Conservation (phyloP, 2,329 filamentous ascomycete species). For the Colletotrichum somersetense region DNA sequence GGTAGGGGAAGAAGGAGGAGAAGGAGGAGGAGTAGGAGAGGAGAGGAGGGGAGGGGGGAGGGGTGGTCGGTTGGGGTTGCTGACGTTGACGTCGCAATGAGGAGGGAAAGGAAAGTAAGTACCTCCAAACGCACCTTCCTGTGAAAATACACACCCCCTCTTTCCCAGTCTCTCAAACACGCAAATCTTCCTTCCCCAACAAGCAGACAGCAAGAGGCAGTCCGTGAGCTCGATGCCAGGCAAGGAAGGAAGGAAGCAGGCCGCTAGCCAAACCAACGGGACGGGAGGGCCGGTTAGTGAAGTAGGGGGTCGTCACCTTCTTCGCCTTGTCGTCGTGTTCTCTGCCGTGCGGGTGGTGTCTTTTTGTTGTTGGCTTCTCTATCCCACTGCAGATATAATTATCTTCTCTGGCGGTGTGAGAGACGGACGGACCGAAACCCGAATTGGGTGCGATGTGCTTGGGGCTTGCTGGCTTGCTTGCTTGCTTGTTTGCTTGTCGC, state of each 20-base stretch:
- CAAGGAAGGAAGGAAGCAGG: not conserved
- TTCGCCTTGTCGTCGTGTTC: constrained; percentile 2
- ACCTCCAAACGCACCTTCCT: constrained; percentile 5
- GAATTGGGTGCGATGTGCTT: not conserved
- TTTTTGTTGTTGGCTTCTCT: not conserved
- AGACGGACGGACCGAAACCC: not conserved
- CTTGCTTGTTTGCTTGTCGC: constrained; percentile 14
- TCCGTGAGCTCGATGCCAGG: constrained; percentile 12
- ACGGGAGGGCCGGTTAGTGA: constrained; percentile 23
- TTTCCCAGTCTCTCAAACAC: constrained; percentile 13
- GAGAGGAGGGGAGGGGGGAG: not conserved
- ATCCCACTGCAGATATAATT: constrained; percentile 1
- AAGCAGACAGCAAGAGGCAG: constrained; percentile 20
- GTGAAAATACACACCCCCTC: constrained; percentile 26
- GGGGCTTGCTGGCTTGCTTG: not conserved
- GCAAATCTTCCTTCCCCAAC: constrained; percentile 15
- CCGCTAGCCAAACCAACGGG: constrained; percentile 9
- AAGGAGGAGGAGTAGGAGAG: not conserved
- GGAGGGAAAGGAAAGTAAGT: constrained; percentile 23
- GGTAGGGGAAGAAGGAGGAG: not conserved
- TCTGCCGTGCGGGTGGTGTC: constrained; percentile 3
- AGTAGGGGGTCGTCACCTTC: constrained; percentile 2
- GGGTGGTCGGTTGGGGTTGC: constrained; percentile 4
- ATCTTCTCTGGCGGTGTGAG: constrained; percentile 10
- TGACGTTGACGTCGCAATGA: constrained; percentile 40